phyloP scores from a whole-genome alignment of 345 rosid genomes.

The Raphanus raphanistrum region DNA sequence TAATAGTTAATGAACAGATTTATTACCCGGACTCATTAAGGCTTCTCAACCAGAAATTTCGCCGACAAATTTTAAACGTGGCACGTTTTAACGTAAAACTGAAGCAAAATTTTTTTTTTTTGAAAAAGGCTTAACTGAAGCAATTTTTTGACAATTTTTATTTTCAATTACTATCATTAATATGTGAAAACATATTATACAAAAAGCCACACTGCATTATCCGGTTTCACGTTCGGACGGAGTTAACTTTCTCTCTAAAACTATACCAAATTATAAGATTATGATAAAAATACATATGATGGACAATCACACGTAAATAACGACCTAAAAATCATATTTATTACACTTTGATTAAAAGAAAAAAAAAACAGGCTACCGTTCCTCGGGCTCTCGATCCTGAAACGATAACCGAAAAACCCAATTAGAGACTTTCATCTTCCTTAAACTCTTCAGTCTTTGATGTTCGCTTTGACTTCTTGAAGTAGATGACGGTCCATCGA shows the following conservation, averaged over 20 bases:
- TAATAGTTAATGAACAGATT: slow-evolving; percentile 19
- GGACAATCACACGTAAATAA: slow-evolving; percentile 30
- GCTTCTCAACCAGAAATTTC: slow-evolving; percentile 26
- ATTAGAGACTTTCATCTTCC: slow-evolving; percentile 48
- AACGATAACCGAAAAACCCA: slow-evolving; percentile 81
- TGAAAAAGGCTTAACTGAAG: not conserved
- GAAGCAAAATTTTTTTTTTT: not conserved
- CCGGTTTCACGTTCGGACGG: slow-evolving; percentile 17
- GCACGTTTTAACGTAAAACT: slow-evolving; percentile 16
- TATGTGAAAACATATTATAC: not conserved
- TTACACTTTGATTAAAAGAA: not conserved
- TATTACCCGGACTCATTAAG: slow-evolving; percentile 30
- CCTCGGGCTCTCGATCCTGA: slow-evolving; percentile 54
- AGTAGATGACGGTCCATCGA: slow-evolving; percentile 33
- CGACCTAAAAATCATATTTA: slow-evolving; percentile 13
- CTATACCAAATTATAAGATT: slow-evolving; percentile 20
- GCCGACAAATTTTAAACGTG: slow-evolving; percentile 8
- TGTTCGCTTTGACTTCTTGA: slow-evolving; percentile 45
- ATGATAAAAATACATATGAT: slow-evolving; percentile 8
- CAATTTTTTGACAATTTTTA: not conserved
- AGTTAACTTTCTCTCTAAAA: slow-evolving; percentile 19
- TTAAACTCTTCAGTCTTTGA: slow-evolving; percentile 45
- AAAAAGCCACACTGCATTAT: slow-evolving; percentile 17
- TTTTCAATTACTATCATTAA: not conserved
- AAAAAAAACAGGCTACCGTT: slow-evolving; percentile 44